A percentile compares a stretch with the other conserved stretches of the same genome.
Conservation (phyloP, 2,329 filamentous ascomycete species). For the Verticillium nubilum region DNA sequence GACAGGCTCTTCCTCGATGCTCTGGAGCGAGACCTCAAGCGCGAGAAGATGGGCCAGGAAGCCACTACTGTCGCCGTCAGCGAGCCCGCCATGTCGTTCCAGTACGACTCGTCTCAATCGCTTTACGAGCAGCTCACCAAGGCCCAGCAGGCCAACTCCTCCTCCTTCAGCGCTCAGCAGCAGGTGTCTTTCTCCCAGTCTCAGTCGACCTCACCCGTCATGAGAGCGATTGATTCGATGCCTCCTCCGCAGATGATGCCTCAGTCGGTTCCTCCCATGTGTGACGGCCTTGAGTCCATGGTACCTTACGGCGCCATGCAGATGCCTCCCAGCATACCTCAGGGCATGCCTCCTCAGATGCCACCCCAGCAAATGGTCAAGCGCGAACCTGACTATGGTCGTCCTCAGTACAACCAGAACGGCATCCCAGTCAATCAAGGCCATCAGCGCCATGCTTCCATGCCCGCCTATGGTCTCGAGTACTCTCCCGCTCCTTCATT, state of each 20-base stretch:
- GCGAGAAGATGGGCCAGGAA: conserved; percentile 99
- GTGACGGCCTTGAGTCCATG: conserved; percentile 67
- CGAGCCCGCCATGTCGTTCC: conserved; percentile 95
- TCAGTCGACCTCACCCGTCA: conserved; percentile 81
- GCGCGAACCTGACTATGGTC: conserved; percentile 78
- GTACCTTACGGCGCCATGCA: conserved; percentile 63
- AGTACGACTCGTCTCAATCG: conserved; percentile 98
- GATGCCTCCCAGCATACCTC: conserved; percentile 64
- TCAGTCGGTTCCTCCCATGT: conserved; percentile 49
- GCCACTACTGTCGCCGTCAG: conserved; percentile 94
- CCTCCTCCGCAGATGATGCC: conserved; percentile 79
- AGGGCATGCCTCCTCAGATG: conserved; percentile 10
- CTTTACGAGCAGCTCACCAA: conserved; percentile 99
- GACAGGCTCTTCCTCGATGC: conserved; percentile 97
- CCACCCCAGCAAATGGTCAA: conserved; percentile 63
- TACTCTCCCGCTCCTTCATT: conserved; percentile 98
- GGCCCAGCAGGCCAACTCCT: conserved; percentile 97
- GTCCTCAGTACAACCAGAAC: conserved; percentile 87
- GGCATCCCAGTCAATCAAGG: conserved; percentile 76
- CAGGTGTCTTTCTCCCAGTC: conserved; percentile 63
- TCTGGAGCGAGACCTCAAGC: conserved; percentile 92
- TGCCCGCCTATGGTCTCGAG: conserved; percentile 91
- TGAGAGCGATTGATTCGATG: conserved; percentile 91
- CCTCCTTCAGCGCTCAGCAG: conserved; percentile 83
- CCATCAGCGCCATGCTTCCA: conserved; percentile 94